phyloP scores from a whole-genome alignment of 257 asterid genomes.

The Fraxinus americana region DNA sequence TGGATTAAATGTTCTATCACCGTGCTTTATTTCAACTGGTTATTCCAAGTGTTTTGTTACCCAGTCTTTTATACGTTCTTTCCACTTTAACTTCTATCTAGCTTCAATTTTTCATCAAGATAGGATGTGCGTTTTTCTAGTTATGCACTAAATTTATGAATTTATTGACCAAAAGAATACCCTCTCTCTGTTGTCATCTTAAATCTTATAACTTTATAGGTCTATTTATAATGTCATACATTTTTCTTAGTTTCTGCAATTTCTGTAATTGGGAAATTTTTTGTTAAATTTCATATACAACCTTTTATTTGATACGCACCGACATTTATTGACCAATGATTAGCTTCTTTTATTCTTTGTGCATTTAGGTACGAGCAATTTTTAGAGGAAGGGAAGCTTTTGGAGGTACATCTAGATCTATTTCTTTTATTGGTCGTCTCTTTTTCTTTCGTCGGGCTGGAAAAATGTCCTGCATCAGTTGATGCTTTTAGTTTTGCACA shows the following conservation, averaged over 20 bases:
- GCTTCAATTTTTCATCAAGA: too few relatives aligned
- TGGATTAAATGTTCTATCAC: not conserved
- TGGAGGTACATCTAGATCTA: conserved; percentile 61
- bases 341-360: not conserved
- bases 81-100: not conserved
- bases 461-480: not conserved
- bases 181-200: not conserved
- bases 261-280: not conserved
- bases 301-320: conserved; percentile 6
- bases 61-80: not conserved
- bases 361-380: conserved; percentile 74
- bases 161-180: too few relatives aligned
- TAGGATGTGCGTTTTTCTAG: too few relatives aligned
- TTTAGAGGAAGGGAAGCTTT: conserved; percentile 78
- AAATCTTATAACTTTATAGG: not conserved
- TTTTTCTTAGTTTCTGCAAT: not conserved
- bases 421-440: conserved; percentile 6
- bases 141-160: too few relatives aligned
- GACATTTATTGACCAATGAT: conserved; percentile 9
- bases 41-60: not conserved
- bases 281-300: not conserved
- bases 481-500: not conserved
- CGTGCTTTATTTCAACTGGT: not conserved
- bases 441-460: not conserved
- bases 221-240: not conserved